Evolutionary conservation across 768 basidiomycete species (phyloP), one percentile per base, ranked within the genome.

Genomic region (Pleurotus djamor): DNA sequence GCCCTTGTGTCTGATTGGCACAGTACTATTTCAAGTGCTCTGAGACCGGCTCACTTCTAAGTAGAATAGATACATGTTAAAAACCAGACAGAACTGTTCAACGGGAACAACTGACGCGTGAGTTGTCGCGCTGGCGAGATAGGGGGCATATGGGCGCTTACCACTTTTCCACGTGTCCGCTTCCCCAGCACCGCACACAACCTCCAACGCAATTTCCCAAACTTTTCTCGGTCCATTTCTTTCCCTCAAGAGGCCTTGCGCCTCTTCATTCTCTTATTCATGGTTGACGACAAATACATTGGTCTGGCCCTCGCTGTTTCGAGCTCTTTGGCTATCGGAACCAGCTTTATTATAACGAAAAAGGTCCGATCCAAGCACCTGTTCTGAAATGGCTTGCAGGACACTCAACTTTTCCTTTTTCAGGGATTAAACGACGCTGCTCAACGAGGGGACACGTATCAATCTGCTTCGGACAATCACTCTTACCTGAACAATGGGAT

Each of bases 281-380:
- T 91, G 87, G 76, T 94, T 28, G 93, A 97, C 66, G 96, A 97
- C 77, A 97, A 95, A 77, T 96, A 94, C 71, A 93, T 98, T 51
- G 97, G 97, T 35, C 83, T 99, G 55, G 83, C 85, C 28, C 85
- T 99, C 58, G 96, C 97, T 56, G 75, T 98, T 51, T 86, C 88
- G 16, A 85, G 93, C 65, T 91, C 92, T 10, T 68, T 92, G 28
- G 87, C 91, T 60, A 98, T 98, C 65, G 96, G 97, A 52, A 92
- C 90, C 41, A 96, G 94, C 73, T 97, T 95, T 72, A 97, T 99
- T 69, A 96, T 99, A 70, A 99, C 96, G 14, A 99, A 99, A 85
- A 98, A 97, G 89, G 96, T 91, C 45, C 17, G 60, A 59, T 35
- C 50, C 34, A 36, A 48, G 14, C 50, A 34, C 8, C 35, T 17